A percentile compares a stretch with the other conserved stretches of the same genome.
phyloP scores from a whole-genome alignment of 2,329 filamentous ascomycete species.

The Cytospora mali region DNA sequence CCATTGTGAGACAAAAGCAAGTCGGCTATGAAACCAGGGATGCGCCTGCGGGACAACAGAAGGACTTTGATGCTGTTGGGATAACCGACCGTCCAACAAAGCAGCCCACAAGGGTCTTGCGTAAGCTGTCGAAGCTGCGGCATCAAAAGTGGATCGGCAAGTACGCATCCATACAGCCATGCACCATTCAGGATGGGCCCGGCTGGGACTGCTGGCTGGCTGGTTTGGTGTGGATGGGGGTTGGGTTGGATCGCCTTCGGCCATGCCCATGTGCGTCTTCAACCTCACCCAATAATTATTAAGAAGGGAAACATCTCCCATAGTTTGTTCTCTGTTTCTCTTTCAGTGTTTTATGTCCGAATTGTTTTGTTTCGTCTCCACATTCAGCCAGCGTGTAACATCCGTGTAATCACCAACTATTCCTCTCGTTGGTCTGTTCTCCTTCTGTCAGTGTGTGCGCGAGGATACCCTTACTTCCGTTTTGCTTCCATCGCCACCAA shows the following conservation, averaged over 20 bases:
- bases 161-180: not conserved
- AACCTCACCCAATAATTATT: not conserved
- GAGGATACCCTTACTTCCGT: slow-evolving; percentile 6
- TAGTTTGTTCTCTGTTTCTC: not conserved
- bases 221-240: not conserved
- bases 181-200: not conserved
- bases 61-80: not conserved
- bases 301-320: not conserved
- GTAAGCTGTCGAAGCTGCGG: slow-evolving; percentile 21
- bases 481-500: slow-evolving; percentile 1
- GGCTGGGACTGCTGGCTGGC: not conserved
- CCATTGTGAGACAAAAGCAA: not conserved
- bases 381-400: not conserved
- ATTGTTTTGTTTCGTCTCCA: not conserved
- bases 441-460: not conserved
- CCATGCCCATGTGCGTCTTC: not conserved
- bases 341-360: not conserved
- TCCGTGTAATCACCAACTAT: not conserved
- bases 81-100: slow-evolving; percentile 8
- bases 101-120: not conserved
- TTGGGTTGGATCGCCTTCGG: not conserved
- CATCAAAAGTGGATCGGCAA: slow-evolving; percentile 18
- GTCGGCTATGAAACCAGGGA: not conserved
- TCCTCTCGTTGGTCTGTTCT: not conserved
- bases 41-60: not conserved